Base-by-base conservation (phyloP, 31 red algal species). In the Asparagopsis taxiformis region DNA sequence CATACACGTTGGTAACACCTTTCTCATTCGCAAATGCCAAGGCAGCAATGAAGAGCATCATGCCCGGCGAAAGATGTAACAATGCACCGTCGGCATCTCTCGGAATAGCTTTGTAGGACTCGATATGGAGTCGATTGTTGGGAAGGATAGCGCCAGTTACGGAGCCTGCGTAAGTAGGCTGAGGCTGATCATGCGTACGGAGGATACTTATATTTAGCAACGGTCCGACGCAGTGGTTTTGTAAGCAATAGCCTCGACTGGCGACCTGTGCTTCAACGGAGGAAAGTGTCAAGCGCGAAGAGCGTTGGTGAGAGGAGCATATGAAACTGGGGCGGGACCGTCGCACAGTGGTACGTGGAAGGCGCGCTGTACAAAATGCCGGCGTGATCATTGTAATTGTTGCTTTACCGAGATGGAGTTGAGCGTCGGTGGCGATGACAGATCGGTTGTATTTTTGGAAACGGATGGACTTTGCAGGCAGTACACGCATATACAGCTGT, bases 11-110 rank as follows among this genome's bases (percentile, higher is more conserved):
- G 15, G 51, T 43, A 21, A 59, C 43, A 25, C 65, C 52, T n/a
- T 52, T 37, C 22, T 88, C 62, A 22, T 57, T 55, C 20, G 65
- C 83, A 33, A 72, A 34, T 5, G 72, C 83, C 13, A 88, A 48
- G 5, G 65, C 73, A 1, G 83, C 83, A 44, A 77, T 72, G 55
- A 88, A 88, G 22, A 88, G 49, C 33, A 88, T 62, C 83, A 88
- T 88, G 37, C 64, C 72, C 0, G 83, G 83, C 3, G 72, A 65
- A 2, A 88, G 28, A 23, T 51, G 2, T 3, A 78, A 34, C 55
- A 88, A 32, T 6, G 15, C 51, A 30, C 17, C 32, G 3, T 46
- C 35, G 13, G 19, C 13, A 29, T 37, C 34, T 0, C 31, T 3
- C 20, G 51, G 21, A 9, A 55, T 13, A 25, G 83, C 53, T 22